These are phyloP conservation scores for Aphanomyces astaci DNA, from an alignment of 352 stramenopile species.

Conservation along the genomic window DNA sequence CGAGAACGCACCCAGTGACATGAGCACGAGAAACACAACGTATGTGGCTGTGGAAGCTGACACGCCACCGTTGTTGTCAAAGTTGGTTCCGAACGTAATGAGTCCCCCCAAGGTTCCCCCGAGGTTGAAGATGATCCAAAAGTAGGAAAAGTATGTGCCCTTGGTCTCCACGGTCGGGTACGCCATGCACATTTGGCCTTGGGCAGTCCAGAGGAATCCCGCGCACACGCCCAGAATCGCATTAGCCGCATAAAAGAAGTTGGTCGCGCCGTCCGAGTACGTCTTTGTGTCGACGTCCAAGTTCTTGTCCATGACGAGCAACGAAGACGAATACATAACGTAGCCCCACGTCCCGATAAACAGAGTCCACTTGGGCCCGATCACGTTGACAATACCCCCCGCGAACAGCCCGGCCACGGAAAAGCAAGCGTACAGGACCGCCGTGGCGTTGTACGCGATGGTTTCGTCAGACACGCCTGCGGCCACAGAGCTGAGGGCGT, in stretches of 20 bases:
- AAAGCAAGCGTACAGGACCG: slow-evolving; percentile 55
- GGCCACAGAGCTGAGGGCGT: slow-evolving; percentile 42
- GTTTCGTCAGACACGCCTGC: slow-evolving; percentile 33
- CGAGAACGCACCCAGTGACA: slow-evolving; percentile 35
- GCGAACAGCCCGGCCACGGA: slow-evolving; percentile 43
- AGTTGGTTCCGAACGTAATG: slow-evolving; percentile 50
- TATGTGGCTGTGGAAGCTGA: slow-evolving; percentile 37
- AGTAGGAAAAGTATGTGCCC: slow-evolving; percentile 49
- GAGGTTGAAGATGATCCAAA: slow-evolving; percentile 83
- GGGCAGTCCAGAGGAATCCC: slow-evolving; percentile 65
- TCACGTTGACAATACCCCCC: slow-evolving; percentile 36
- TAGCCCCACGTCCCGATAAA: slow-evolving; percentile 53
- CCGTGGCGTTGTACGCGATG: slow-evolving; percentile 36
- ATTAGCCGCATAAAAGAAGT: slow-evolving; percentile 31
- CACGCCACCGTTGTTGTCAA: slow-evolving; percentile 6
- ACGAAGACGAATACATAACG: slow-evolving; percentile 36
- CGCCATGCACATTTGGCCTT: slow-evolving; percentile 57
- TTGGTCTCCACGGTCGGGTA: slow-evolving; percentile 40
- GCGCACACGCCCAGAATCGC: slow-evolving; percentile 45
- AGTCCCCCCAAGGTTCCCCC: slow-evolving; percentile 50
- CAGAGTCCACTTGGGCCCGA: slow-evolving; percentile 40
- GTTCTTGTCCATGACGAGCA: slow-evolving; percentile 38
- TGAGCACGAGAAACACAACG: slow-evolving; percentile 48
- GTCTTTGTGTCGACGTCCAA: background rate
- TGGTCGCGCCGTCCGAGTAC: background rate